Conservation (phyloP, 495 filamentous ascomycete species). For the Tuber indicum region DNA sequence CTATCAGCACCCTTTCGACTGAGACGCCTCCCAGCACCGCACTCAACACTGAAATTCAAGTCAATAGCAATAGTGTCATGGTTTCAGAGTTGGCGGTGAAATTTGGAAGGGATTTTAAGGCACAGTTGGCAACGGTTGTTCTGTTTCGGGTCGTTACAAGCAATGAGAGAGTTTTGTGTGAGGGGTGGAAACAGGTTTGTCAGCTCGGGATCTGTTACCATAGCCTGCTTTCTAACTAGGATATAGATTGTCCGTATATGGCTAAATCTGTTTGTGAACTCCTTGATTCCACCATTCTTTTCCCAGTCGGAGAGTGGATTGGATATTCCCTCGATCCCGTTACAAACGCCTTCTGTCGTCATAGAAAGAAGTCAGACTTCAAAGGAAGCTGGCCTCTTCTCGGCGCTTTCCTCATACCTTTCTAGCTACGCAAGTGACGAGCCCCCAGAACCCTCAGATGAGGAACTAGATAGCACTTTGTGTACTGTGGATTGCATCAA, state of each 20-base stretch:
- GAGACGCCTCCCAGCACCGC: slow-evolving; percentile 68
- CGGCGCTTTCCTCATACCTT: slow-evolving; percentile 88
- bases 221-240: slow-evolving; percentile 33
- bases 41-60: slow-evolving; percentile 94
- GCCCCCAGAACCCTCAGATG: slow-evolving; percentile 92
- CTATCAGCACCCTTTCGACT: slow-evolving; percentile 79
- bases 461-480: slow-evolving; percentile 91
- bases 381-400: slow-evolving; percentile 77
- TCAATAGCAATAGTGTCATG: slow-evolving; percentile 88
- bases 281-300: slow-evolving; percentile 80
- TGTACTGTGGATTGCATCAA: slow-evolving; percentile 92
- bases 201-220: background rate
- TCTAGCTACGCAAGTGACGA: slow-evolving; percentile 98
- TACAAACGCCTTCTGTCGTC: slow-evolving; percentile 86
- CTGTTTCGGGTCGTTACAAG: slow-evolving; percentile 82
- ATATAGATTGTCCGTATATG: slow-evolving; percentile 75
- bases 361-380: slow-evolving; percentile 77
- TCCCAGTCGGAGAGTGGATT: slow-evolving; percentile 61
- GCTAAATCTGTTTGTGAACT: slow-evolving; percentile 94
- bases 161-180: slow-evolving; percentile 66
- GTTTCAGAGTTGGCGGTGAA: slow-evolving; percentile 96
- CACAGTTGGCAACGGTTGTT: slow-evolving; percentile 86
- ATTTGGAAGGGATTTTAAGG: slow-evolving; percentile 88
- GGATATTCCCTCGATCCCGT: slow-evolving; percentile 73
- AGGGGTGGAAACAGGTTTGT: slow-evolving; percentile 79